Percentiles rank a stretch among this genome's conserved stretches.
phyloP scores from a whole-genome alignment of 2,329 filamentous ascomycete species.

The Verticillium dahliae region DNA sequence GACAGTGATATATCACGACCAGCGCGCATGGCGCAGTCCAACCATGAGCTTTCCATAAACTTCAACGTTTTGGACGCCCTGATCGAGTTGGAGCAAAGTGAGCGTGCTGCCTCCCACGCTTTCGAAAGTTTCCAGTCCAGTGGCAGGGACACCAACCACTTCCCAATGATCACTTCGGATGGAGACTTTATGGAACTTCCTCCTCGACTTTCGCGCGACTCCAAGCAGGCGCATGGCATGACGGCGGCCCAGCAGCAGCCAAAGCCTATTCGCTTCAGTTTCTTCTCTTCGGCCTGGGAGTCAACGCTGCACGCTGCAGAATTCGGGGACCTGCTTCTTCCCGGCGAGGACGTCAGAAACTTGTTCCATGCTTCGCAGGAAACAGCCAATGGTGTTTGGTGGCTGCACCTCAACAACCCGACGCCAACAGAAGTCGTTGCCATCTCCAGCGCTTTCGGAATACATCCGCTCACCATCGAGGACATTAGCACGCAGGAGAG shows the following conservation, averaged over 20 bases:
- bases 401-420: slow-evolving; percentile 89
- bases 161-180: slow-evolving; percentile 41
- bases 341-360: slow-evolving; percentile 82
- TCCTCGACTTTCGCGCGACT: slow-evolving; percentile 31
- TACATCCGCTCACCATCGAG: slow-evolving; percentile 92
- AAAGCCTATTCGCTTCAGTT: slow-evolving; percentile 68
- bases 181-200: slow-evolving; percentile 51
- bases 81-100: slow-evolving; percentile 50
- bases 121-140: slow-evolving; percentile 43
- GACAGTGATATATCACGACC: slow-evolving; percentile 90
- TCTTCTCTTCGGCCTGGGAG: slow-evolving; percentile 93
- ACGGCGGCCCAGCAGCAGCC: slow-evolving; percentile 27
- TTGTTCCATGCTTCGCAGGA: slow-evolving; percentile 66
- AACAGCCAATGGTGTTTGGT: slow-evolving; percentile 82
- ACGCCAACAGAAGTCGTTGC: slow-evolving; percentile 81
- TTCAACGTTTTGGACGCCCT: slow-evolving; percentile 94
- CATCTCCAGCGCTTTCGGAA: slow-evolving; percentile 89
- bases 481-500: slow-evolving; percentile 94
- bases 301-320: slow-evolving; percentile 88
- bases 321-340: slow-evolving; percentile 79
- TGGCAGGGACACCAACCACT: slow-evolving; percentile 24
- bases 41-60: slow-evolving; percentile 75
- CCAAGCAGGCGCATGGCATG: slow-evolving; percentile 27
- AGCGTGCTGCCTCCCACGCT: slow-evolving; percentile 33
- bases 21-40: slow-evolving; percentile 56